Evolutionary conservation across 371 early-diverging fungal species (phyloP).

Genomic region (Phascolomyces articulosus): DNA sequence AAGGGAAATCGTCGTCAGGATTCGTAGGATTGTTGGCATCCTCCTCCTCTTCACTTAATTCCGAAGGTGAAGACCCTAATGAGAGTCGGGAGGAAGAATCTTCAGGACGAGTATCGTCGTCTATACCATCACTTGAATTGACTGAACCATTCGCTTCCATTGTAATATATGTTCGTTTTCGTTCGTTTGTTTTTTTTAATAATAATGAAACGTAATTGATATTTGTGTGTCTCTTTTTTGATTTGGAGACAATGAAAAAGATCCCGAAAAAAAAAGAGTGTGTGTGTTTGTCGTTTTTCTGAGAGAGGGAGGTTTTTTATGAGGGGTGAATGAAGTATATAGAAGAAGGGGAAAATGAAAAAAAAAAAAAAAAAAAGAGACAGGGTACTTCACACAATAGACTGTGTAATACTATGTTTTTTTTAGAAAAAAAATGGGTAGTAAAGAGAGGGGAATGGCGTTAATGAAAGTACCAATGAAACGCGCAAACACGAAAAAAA

Average conservation of each 20-base stretch:
- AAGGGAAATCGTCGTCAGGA: constrained; percentile 12
- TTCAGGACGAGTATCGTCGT: constrained; percentile 29
- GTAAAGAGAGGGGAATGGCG: too few relatives aligned
- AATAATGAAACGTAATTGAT: background rate
- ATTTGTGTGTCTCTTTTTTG: background rate
- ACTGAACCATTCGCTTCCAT: constrained; percentile 12
- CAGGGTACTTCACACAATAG: too few relatives aligned
- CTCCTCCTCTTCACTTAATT: constrained; percentile 36
- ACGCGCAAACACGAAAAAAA: too few relatives aligned
- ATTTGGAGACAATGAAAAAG: too few relatives aligned
- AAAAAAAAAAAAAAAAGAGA: too few relatives aligned
- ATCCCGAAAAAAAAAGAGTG: too few relatives aligned
- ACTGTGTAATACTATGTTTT: too few relatives aligned
- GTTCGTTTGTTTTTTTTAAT: background rate
- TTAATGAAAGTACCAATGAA: too few relatives aligned
- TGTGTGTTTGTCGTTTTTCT: too few relatives aligned
- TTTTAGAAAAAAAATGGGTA: too few relatives aligned
- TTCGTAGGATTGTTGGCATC: background rate
- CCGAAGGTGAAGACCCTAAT: constrained; percentile 49
- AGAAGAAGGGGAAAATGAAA: background rate
- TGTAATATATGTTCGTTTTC: background rate
- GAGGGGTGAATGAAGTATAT: too few relatives aligned
- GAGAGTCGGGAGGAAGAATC: constrained; percentile 39
- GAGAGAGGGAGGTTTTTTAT: background rate
- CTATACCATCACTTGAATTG: constrained; percentile 14